Conservation (phyloP, 148 eudicot species). For the Mesembryanthemum crystallinum region DNA sequence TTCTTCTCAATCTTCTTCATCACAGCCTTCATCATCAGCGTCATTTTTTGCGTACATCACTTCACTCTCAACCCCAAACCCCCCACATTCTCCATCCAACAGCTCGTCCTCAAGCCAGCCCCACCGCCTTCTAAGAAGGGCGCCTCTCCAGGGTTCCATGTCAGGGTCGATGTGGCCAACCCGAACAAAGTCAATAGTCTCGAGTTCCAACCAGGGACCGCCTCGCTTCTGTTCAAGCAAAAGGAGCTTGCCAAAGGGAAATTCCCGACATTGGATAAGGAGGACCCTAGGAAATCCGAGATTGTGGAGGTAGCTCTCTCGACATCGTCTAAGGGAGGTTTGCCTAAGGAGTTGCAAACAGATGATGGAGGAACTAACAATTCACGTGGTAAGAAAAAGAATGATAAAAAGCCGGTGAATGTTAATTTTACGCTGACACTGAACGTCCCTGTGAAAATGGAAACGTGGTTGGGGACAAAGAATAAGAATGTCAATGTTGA, state of each 20-base stretch:
- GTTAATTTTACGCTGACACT: constrained; percentile 25
- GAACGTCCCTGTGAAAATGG: constrained; percentile 36
- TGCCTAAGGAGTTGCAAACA: constrained; percentile 32
- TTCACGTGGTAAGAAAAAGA: not conserved
- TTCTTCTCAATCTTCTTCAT: constrained; percentile 14
- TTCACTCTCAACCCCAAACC: constrained; percentile 41
- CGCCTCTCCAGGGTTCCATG: constrained; percentile 19
- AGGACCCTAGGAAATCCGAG: constrained; percentile 18
- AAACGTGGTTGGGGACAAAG: constrained; percentile 35
- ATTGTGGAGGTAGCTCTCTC: constrained; percentile 23
- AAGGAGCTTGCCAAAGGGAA: constrained; percentile 43
- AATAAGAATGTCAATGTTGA: constrained; percentile 23
- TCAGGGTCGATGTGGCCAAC: constrained; percentile 34
- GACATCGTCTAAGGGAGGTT: constrained; percentile 12
- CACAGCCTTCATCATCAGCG: constrained; percentile 22
- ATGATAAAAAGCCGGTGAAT: constrained; percentile 7
- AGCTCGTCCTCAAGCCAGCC: constrained; percentile 24
- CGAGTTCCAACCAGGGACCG: constrained; percentile 30
- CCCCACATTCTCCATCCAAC: constrained; percentile 40
- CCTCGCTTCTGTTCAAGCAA: constrained; percentile 27
- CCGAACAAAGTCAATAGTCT: constrained; percentile 42
- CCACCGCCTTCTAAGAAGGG: constrained; percentile 7
- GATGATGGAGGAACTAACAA: not conserved
- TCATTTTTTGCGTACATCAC: constrained; percentile 11
- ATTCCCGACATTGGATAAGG: constrained; percentile 27